Conservation (phyloP, 768 basidiomycete species). For the Rhizopogon vesiculosus region DNA sequence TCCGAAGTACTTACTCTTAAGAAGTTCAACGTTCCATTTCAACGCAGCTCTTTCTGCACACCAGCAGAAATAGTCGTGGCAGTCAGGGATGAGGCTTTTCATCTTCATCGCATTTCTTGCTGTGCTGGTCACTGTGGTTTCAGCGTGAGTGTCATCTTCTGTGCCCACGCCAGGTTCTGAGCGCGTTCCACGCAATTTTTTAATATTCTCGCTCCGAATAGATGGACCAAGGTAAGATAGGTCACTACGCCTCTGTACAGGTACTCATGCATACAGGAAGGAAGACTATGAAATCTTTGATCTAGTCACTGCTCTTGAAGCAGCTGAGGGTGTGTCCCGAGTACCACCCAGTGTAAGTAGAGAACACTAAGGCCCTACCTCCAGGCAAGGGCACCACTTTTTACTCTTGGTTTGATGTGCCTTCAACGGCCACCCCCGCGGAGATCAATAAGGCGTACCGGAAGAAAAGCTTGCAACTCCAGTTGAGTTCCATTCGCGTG, state of each 20-base stretch:
- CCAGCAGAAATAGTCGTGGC: neutral
- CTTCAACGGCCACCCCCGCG: slow-evolving; percentile 62
- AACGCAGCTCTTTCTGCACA: neutral
- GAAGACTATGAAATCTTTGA: slow-evolving; percentile 98
- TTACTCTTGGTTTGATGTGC: slow-evolving; percentile 89
- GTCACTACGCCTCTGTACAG: neutral
- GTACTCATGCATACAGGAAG: slow-evolving; percentile 29
- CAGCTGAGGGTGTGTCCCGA: slow-evolving; percentile 59
- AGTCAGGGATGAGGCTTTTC: slow-evolving; percentile 43
- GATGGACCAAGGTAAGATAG: slow-evolving; percentile 65
- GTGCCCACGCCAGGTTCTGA: neutral
- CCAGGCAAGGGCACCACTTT: slow-evolving; percentile 87
- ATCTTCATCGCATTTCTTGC: slow-evolving; percentile 45
- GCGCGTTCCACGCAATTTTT: neutral
- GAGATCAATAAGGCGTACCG: slow-evolving; percentile 91
- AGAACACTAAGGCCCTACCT: neutral
- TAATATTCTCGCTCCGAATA: slow-evolving; percentile 16
- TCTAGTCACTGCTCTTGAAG: slow-evolving; percentile 76
- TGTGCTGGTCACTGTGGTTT: slow-evolving; percentile 44
- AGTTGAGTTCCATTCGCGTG: slow-evolving; percentile 44
- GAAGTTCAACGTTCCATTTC: neutral
- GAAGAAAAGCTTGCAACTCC: slow-evolving; percentile 83
- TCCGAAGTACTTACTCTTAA: too few relatives aligned
- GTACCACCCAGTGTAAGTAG: neutral
- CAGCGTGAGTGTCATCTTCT: slow-evolving; percentile 47